Evolutionary conservation across 169 alveolate genomes (phyloP).

Genomic region (Toxoplasma gondii): DNA sequence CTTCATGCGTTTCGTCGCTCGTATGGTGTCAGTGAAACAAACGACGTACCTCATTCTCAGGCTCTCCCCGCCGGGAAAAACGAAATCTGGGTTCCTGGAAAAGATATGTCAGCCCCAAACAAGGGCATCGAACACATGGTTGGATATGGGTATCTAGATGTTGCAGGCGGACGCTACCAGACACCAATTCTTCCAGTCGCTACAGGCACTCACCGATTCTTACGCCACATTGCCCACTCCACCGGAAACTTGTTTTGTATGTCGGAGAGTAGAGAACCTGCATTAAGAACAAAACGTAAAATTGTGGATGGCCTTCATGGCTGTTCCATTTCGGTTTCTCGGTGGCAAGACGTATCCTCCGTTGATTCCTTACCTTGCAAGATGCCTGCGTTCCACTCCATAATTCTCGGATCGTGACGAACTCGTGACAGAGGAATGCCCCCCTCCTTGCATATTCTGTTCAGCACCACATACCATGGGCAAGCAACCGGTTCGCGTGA

Average conservation of each 20-base stretch:
- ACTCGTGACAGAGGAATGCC: not conserved
- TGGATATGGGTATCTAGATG: not conserved
- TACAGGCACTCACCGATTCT: slow-evolving; percentile 5
- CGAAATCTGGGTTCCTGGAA: slow-evolving; percentile 41
- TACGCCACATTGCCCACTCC: slow-evolving; percentile 39
- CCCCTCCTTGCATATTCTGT: slow-evolving; percentile 41
- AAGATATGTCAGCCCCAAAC: not conserved
- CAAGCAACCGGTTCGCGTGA: not conserved
- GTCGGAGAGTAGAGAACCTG: slow-evolving; percentile 31
- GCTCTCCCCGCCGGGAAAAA: slow-evolving; percentile 52
- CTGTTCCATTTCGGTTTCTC: too few relatives aligned
- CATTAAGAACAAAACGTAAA: not conserved
- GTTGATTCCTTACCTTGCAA: slow-evolving; percentile 36
- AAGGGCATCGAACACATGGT: too few relatives aligned
- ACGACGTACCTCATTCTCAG: slow-evolving; percentile 28
- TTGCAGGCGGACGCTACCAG: not conserved
- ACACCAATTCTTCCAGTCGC: not conserved
- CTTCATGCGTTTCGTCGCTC: too few relatives aligned
- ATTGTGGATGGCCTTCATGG: not conserved
- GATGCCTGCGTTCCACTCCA: slow-evolving; percentile 59
- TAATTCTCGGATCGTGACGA: not conserved
- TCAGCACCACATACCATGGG: not conserved
- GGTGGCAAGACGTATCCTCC: too few relatives aligned
- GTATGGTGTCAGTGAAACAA: not conserved
- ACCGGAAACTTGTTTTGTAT: not conserved